phyloP scores from a whole-genome alignment of 805 yeast species.

The Ogataea methylovora region DNA sequence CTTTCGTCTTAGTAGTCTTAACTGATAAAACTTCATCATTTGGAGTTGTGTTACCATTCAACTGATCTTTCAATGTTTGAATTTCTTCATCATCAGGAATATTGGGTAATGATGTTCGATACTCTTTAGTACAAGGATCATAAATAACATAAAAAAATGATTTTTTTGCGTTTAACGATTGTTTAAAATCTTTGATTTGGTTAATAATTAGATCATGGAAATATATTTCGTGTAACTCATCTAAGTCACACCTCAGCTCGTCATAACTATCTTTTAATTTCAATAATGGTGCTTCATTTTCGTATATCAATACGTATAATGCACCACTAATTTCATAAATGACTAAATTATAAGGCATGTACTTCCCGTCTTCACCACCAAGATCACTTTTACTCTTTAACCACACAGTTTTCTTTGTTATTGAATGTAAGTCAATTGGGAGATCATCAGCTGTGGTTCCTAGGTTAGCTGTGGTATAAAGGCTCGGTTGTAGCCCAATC shows the following conservation, averaged over 20 bases:
- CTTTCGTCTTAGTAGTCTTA: no score
- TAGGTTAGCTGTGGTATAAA: no score
- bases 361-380: no score
- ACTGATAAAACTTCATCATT: no score
- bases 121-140: conserved; percentile 9
- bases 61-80: conserved; percentile 6
- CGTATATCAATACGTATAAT: conserved; percentile 15
- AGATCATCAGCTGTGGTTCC: no score
- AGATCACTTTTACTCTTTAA: no score
- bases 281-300: conserved; percentile 1
- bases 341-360: conserved; percentile 9
- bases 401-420: no score
- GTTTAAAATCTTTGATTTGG: conserved; percentile 16
- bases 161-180: not conserved
- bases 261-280: conserved; percentile 4
- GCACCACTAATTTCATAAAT: conserved; percentile 25
- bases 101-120: conserved; percentile 20
- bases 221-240: conserved; percentile 13
- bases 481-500: no score
- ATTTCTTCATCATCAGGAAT: conserved; percentile 19
- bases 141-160: conserved; percentile 17
- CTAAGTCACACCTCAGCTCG: conserved; percentile 10
- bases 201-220: conserved; percentile 18
- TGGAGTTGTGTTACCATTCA: conserved; percentile 2
- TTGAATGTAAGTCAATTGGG: no score